Base-by-base conservation (phyloP, 208 protist genomes). In the Leishmania lainsoni region DNA sequence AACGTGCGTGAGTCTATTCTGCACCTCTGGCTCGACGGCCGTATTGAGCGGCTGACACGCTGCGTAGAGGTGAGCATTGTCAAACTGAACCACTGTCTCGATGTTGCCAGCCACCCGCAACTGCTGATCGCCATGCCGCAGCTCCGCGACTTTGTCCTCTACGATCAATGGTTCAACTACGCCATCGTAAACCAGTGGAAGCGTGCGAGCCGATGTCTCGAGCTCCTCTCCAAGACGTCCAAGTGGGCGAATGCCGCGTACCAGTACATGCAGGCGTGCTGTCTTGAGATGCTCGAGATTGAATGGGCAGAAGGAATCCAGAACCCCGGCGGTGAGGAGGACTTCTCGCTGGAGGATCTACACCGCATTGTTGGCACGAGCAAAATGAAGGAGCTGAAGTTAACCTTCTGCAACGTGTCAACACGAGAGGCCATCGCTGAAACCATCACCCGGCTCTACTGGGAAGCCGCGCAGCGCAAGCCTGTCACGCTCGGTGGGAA, bases 211-310 rank as follows among this genome's bases (percentile, higher is more conserved):
- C 66, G 74, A 42, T 76, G 73, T 17, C 88, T 92, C 56, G 75
- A 69, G 1, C 49, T 83, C 26, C 78, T 95, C 45, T 86, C 87
- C 54, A 76, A 85, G 68, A 89, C 84, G 6, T 91, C 89, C 17
- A 80, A 87, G 45, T 95, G 90, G 92, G 93, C 88, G 10, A 83
- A 88, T 58, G 84, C 89, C 75, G 90, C 89, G 63, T 95, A 90
- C 83, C 75, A 83, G 51, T 94, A 94, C 83, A 76, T 65, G 22
- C 84, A 90, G 54, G 92, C 80, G 0, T 90, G 87, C 72, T 93
- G 90, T 73, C 89, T 91, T 54, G 92, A 95, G 61, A 92, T 93
- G 92, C 76, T 93, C 72, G 82, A 84, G 76, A 63, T 58, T 6
- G 81, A 84, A 39, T 80, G 70, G 75, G 76, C 76, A 14, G 81